These are phyloP conservation scores for Aspergillus calidoustus DNA, from an alignment of 2,329 filamentous ascomycete species.

Conservation along the genomic window DNA sequence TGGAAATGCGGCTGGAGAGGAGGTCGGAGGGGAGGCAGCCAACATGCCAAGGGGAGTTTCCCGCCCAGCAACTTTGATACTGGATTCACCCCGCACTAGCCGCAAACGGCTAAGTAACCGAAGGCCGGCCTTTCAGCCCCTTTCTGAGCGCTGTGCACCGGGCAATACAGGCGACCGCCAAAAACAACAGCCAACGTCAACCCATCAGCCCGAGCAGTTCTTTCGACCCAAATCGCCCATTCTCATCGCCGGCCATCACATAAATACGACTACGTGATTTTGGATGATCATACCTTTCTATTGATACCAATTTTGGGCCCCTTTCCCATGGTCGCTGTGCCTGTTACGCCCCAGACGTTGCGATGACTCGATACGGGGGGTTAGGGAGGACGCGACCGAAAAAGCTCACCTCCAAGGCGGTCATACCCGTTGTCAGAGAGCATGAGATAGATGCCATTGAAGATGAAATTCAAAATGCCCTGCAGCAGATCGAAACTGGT, in stretches of 20 bases:
- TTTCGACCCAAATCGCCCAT: constrained; percentile 48
- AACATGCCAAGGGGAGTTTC: constrained; percentile 23
- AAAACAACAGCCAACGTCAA: constrained; percentile 51
- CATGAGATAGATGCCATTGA: constrained; percentile 90
- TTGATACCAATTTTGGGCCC: constrained; percentile 68
- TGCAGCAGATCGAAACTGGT: constrained; percentile 86
- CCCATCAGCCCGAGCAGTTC: constrained; percentile 44
- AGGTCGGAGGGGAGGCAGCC: background rate
- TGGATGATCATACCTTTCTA: constrained; percentile 64
- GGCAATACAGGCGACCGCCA: constrained; percentile 46
- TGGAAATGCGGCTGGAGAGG: constrained; percentile 13
- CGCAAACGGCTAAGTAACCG: constrained; percentile 44
- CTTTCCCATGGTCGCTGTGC: constrained; percentile 49
- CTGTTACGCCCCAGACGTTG: constrained; percentile 45
- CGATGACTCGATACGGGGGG: constrained; percentile 51
- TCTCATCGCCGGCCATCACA: constrained; percentile 58
- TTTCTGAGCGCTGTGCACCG: constrained; percentile 31
- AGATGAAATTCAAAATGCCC: constrained; percentile 79
- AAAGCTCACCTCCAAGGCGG: constrained; percentile 90
- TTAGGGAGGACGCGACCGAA: constrained; percentile 55
- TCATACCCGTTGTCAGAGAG: constrained; percentile 84
- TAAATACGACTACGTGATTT: constrained; percentile 58
- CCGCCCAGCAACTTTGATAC: constrained; percentile 43
- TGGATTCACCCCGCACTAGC: constrained; percentile 50
- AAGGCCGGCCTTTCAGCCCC: constrained; percentile 44